Evolutionary conservation across 2,329 filamentous ascomycete species (phyloP).

Genomic region (Nemania sp.): DNA sequence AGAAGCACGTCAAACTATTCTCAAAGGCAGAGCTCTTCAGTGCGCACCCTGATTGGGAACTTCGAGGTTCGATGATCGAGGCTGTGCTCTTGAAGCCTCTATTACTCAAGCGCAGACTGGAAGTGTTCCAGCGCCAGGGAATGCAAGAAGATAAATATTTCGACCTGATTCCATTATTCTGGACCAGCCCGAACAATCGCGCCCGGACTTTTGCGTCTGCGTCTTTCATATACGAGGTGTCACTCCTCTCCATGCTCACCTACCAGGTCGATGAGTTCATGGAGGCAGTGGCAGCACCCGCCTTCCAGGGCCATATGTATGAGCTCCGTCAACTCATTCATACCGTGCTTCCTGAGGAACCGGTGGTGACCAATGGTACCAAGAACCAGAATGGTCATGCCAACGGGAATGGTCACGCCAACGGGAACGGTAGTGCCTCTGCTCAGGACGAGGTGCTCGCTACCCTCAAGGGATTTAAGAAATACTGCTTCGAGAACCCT

Average conservation of each 20-base stretch:
- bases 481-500: slow-evolving; percentile 22
- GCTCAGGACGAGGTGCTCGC: slow-evolving; percentile 14
- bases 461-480: slow-evolving; percentile 23
- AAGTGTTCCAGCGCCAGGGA: slow-evolving; percentile 27
- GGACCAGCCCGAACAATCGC: slow-evolving; percentile 29
- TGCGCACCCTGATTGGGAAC: slow-evolving; percentile 26
- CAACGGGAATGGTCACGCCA: slow-evolving; percentile 16
- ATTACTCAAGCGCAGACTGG: slow-evolving; percentile 20
- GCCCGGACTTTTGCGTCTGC: slow-evolving; percentile 26
- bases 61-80: slow-evolving; percentile 28
- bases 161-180: slow-evolving; percentile 31
- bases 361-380: background rate
- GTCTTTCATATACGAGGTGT: slow-evolving; percentile 29
- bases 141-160: slow-evolving; percentile 33
- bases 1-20: slow-evolving; percentile 26
- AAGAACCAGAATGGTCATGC: slow-evolving; percentile 7
- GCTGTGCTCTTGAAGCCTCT: slow-evolving; percentile 24
- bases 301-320: slow-evolving; percentile 10
- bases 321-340: slow-evolving; percentile 23
- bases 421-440: slow-evolving; percentile 15
- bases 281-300: slow-evolving; percentile 25
- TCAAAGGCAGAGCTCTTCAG: slow-evolving; percentile 25
- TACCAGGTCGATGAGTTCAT: slow-evolving; percentile 32
- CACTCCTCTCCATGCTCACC: slow-evolving; percentile 28
- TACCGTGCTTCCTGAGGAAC: slow-evolving; percentile 10